phyloP scores from a whole-genome alignment of 257 asterid species.

The Linderniella brevidens region DNA sequence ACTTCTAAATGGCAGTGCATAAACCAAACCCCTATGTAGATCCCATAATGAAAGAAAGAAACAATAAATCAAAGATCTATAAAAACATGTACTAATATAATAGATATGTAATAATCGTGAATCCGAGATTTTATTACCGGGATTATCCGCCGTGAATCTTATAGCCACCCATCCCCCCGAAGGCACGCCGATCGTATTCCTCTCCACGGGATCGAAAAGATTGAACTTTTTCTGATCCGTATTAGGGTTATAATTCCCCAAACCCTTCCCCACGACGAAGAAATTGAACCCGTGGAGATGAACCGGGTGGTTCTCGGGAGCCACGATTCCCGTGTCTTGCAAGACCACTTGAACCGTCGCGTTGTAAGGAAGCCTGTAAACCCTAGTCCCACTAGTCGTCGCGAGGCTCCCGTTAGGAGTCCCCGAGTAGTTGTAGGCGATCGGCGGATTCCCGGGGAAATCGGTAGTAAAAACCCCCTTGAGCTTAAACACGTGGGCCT shows the following conservation, averaged over 20 bases:
- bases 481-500: constrained; percentile 34
- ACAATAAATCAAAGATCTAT: too few relatives aligned
- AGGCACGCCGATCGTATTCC: constrained; percentile 55
- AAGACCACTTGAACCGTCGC: constrained; percentile 34
- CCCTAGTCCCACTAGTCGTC: constrained; percentile 29
- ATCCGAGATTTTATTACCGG: constrained; percentile 15
- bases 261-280: constrained; percentile 36
- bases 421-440: constrained; percentile 34
- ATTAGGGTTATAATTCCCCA: constrained; percentile 36
- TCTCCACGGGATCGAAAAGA: constrained; percentile 50
- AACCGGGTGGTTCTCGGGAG: constrained; percentile 42
- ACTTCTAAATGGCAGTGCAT: constrained; percentile 93
- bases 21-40: constrained; percentile 65
- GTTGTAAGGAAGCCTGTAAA: constrained; percentile 32
- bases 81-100: too few relatives aligned
- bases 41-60: too few relatives aligned
- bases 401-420: constrained; percentile 16
- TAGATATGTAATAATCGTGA: too few relatives aligned
- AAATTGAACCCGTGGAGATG: constrained; percentile 63
- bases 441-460: constrained; percentile 40
- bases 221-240: constrained; percentile 32
- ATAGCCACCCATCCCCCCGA: constrained; percentile 66
- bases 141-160: constrained; percentile 47
- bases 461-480: constrained; percentile 50
- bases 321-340: constrained; percentile 43